These are phyloP conservation scores for Tetracladium maxilliforme DNA, from an alignment of 2,329 filamentous ascomycete species.

Conservation along the genomic window DNA sequence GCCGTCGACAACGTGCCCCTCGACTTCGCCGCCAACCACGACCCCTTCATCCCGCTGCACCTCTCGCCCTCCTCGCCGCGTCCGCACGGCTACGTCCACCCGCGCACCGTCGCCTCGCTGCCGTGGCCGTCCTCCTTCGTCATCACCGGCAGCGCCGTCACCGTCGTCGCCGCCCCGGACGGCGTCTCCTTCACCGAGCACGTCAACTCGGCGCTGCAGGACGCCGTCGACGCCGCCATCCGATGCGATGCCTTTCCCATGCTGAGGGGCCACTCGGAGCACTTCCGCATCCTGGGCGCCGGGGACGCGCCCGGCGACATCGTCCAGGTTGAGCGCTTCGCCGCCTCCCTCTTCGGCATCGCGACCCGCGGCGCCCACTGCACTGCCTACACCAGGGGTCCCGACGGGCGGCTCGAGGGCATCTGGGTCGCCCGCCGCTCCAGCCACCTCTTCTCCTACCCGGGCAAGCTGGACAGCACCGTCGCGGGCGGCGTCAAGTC, in stretches of 20 bases:
- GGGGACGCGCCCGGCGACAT: slow-evolving; percentile 13
- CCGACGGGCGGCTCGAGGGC: slow-evolving; percentile 30
- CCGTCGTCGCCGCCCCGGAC: slow-evolving; percentile 10
- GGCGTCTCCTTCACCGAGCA: slow-evolving; percentile 9
- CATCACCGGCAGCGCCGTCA: slow-evolving; percentile 16
- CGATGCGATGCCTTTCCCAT: slow-evolving; percentile 13
- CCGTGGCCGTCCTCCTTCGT: slow-evolving; percentile 23
- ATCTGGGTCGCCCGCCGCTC: slow-evolving; percentile 62
- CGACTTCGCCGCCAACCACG: slow-evolving; percentile 19
- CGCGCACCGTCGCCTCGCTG: slow-evolving; percentile 25
- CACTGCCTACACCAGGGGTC: slow-evolving; percentile 42
- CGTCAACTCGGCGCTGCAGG: slow-evolving; percentile 20
- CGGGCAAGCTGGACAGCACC: slow-evolving; percentile 63
- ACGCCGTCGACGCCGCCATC: slow-evolving; percentile 20
- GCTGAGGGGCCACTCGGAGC: slow-evolving; percentile 21
- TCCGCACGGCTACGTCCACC: slow-evolving; percentile 31
- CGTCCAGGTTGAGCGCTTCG: slow-evolving; percentile 44
- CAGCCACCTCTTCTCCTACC: slow-evolving; percentile 54
- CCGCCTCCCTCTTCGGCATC: slow-evolving; percentile 50
- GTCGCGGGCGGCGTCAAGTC: slow-evolving; percentile 66
- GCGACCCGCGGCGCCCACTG: slow-evolving; percentile 51
- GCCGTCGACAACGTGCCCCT: too few species aligned
- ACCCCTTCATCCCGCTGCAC: slow-evolving; percentile 27
- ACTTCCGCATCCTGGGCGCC: slow-evolving; percentile 22
- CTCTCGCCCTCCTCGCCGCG: slow-evolving; percentile 25